Conservation (phyloP, 305 asterid genomes). For the Fraxinus greggii region DNA sequence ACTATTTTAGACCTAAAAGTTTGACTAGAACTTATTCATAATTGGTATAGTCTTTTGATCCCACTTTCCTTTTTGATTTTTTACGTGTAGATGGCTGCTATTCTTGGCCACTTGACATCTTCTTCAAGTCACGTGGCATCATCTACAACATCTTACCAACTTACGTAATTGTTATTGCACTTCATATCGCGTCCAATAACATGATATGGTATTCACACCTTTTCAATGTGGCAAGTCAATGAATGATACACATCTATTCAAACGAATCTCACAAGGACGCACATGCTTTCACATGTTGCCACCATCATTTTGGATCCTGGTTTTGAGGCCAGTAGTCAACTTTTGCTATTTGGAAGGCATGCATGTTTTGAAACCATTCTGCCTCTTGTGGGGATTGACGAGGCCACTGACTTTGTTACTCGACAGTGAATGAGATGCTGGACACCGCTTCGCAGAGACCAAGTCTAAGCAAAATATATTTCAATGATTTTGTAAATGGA, state of each 20-base stretch:
- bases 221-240: background rate
- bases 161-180: slow-evolving; percentile 1
- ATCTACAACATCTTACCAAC: slow-evolving; percentile 15
- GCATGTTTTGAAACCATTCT: background rate
- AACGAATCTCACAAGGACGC: background rate
- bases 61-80: slow-evolving; percentile 14
- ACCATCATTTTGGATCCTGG: background rate
- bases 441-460: background rate
- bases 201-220: background rate
- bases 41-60: slow-evolving; percentile 1
- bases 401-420: background rate
- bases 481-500: background rate
- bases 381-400: background rate
- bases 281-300: background rate
- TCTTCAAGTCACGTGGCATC: slow-evolving; percentile 24
- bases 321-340: background rate
- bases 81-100: slow-evolving; percentile 24
- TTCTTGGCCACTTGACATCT: slow-evolving; percentile 21
- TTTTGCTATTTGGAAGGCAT: background rate
- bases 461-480: background rate
- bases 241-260: background rate
- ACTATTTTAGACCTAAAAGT: background rate
- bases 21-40: background rate
- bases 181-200: slow-evolving; percentile 7
- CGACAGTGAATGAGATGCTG: background rate